Evolutionary conservation across 2,329 filamentous ascomycete genomes (phyloP).

Genomic region (Xylariaceae sp.): DNA sequence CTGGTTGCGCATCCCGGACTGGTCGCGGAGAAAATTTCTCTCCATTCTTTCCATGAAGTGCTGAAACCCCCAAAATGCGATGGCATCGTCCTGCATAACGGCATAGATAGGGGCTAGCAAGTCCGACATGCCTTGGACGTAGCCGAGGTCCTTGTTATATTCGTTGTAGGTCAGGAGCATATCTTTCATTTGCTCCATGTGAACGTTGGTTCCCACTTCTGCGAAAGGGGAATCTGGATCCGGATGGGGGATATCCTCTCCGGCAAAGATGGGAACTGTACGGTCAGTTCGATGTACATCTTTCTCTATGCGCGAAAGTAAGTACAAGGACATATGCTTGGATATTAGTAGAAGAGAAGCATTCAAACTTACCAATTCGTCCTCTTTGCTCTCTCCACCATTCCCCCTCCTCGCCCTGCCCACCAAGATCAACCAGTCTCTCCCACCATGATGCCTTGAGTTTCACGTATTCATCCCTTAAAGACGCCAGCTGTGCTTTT

Average conservation of each 20-base stretch:
- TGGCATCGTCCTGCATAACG: conserved; percentile 92
- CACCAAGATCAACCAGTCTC: conserved; percentile 75
- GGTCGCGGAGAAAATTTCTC: conserved; percentile 90
- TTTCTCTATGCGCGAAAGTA: conserved; percentile 64
- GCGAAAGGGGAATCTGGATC: conserved; percentile 95
- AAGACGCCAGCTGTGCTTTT: conserved; percentile 74
- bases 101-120: conserved; percentile 93
- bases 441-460: conserved; percentile 98
- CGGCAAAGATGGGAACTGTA: conserved; percentile 88
- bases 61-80: conserved; percentile 96
- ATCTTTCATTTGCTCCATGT: conserved; percentile 98
- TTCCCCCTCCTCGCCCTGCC: conserved; percentile 77
- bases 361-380: conserved; percentile 71
- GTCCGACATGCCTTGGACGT: conserved; percentile 98
- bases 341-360: neutral
- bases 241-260: conserved; percentile 93
- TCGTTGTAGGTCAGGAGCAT: conserved; percentile 99
- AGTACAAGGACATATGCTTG: conserved; percentile 13
- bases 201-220: conserved; percentile 88
- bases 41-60: conserved; percentile 98
- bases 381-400: conserved; percentile 96
- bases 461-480: conserved; percentile 89
- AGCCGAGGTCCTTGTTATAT: conserved; percentile 91
- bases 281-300: conserved; percentile 97
- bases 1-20: conserved; percentile 93